Conservation (phyloP, 257 asterid genomes). For the Henckelia pumila region DNA sequence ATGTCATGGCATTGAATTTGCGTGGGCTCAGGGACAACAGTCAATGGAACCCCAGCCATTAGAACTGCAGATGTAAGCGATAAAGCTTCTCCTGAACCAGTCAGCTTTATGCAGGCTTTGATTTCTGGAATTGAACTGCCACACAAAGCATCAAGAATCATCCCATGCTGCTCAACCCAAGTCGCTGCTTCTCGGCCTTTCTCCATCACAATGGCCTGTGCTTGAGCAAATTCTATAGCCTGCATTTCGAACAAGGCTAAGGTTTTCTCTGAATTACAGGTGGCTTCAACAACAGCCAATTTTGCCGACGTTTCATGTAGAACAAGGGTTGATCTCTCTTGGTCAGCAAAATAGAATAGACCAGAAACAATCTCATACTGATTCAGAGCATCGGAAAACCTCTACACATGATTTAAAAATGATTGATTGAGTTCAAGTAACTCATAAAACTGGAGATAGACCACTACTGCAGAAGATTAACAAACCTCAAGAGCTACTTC, state of each 20-base stretch:
- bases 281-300: constrained; percentile 74
- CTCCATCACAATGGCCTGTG: constrained; percentile 70
- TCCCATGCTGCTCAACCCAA: constrained; percentile 94
- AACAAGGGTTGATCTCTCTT: constrained; percentile 71
- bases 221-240: constrained; percentile 76
- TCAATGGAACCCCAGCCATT: constrained; percentile 86
- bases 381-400: constrained; percentile 58
- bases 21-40: constrained; percentile 98
- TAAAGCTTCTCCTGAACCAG: constrained; percentile 69
- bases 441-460: constrained; percentile 25
- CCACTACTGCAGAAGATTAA: constrained; percentile 27
- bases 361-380: constrained; percentile 80
- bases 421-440: constrained; percentile 27
- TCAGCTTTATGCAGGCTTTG: constrained; percentile 46
- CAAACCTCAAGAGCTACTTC: constrained; percentile 90
- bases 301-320: constrained; percentile 77
- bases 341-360: constrained; percentile 73
- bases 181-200: constrained; percentile 80
- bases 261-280: constrained; percentile 62
- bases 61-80: constrained; percentile 81
- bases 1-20: constrained; percentile 88
- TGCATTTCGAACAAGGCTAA: constrained; percentile 71
- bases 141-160: constrained; percentile 87
- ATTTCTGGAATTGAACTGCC: constrained; percentile 75
- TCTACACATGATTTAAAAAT: constrained; percentile 50